Evolutionary conservation across 176 grass and related monocot genomes (phyloP).

Genomic region (Cenchrus fungigraminus): DNA sequence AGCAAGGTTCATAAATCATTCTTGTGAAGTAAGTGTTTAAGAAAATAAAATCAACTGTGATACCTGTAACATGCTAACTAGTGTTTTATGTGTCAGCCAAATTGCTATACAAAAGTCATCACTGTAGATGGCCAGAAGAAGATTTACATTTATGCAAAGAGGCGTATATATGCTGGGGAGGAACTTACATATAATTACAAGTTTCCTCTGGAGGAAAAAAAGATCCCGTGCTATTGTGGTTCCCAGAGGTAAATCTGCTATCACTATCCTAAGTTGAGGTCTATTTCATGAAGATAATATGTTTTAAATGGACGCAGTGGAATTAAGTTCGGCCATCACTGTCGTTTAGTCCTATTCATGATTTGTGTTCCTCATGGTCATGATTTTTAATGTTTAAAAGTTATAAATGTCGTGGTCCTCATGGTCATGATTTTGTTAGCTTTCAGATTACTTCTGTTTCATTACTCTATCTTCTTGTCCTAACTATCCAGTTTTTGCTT

Average conservation of each 20-base stretch:
- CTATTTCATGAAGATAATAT: constrained; percentile 22
- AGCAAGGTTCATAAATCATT: constrained; percentile 99
- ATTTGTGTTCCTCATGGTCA: background rate
- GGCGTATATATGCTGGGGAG: constrained; percentile 85
- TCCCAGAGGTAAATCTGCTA: constrained; percentile 68
- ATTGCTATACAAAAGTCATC: constrained; percentile 98
- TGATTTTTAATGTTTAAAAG: constrained; percentile 21
- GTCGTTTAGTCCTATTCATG: background rate
- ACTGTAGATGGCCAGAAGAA: constrained; percentile 98
- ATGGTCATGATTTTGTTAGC: constrained; percentile 1
- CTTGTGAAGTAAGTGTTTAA: constrained; percentile 75
- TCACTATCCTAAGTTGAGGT: background rate
- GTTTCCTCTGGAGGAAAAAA: constrained; percentile 93
- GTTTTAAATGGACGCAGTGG: background rate
- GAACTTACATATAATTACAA: constrained; percentile 99
- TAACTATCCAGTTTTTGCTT: constrained; percentile 50
- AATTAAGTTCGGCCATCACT: background rate
- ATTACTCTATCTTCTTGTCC: constrained; percentile 21
- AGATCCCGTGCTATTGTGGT: constrained; percentile 97
- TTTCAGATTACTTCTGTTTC: constrained; percentile 26
- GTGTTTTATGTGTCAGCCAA: constrained; percentile 60
- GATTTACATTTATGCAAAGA: constrained; percentile 97
- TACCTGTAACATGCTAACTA: constrained; percentile 34
- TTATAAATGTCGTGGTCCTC: background rate
- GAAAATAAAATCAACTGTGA: constrained; percentile 32